These are phyloP conservation scores for Tetracentron sinense DNA, from an alignment of 164 flowering plant species.

Conservation along the genomic window DNA sequence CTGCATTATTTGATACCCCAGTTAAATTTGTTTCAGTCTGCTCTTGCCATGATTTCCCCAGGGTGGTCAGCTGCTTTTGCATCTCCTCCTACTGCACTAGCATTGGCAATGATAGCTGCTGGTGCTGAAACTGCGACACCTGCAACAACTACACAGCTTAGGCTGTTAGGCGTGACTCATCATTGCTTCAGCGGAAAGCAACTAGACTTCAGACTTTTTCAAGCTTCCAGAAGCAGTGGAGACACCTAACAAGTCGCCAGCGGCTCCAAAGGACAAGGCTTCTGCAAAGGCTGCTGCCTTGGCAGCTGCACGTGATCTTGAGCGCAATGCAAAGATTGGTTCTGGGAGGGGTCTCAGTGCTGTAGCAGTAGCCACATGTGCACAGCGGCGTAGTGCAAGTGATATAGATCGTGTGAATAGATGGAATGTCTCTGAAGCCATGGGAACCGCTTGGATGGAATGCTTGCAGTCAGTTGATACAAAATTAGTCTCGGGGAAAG, in stretches of 20 bases:
- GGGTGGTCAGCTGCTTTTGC: constrained; percentile 99
- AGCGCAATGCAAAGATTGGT: constrained; percentile 95
- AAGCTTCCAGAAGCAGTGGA: constrained; percentile 82
- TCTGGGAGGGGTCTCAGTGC: constrained; percentile 99
- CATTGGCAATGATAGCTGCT: constrained; percentile 98
- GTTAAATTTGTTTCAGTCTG: constrained; percentile 57
- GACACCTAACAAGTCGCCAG: constrained; percentile 42
- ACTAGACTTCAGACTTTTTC: constrained; percentile 79
- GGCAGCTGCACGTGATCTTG: constrained; percentile 99
- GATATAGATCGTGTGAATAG: constrained; percentile 84
- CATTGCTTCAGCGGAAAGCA: constrained; percentile 76
- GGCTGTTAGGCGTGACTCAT: constrained; percentile 77
- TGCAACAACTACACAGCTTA: constrained; percentile 51
- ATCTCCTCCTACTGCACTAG: constrained; percentile 99
- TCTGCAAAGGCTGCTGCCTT: constrained; percentile 98
- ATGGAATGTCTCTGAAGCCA: constrained; percentile 94
- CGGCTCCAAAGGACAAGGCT: constrained; percentile 82
- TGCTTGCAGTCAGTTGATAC: constrained; percentile 89
- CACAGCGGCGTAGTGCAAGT: constrained; percentile 73
- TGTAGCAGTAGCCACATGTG: constrained; percentile 98
- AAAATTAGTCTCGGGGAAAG: constrained; percentile 87
- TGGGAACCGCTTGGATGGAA: constrained; percentile 98
- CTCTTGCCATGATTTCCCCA: constrained; percentile 92
- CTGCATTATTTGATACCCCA: constrained; percentile 5
- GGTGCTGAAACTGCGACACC: constrained; percentile 78